A percentile compares a stretch with the other conserved stretches of the same genome.
Evolutionary conservation across 1,139 yeast species (phyloP).

Genomic region (Geotrichum klebahnii): DNA sequence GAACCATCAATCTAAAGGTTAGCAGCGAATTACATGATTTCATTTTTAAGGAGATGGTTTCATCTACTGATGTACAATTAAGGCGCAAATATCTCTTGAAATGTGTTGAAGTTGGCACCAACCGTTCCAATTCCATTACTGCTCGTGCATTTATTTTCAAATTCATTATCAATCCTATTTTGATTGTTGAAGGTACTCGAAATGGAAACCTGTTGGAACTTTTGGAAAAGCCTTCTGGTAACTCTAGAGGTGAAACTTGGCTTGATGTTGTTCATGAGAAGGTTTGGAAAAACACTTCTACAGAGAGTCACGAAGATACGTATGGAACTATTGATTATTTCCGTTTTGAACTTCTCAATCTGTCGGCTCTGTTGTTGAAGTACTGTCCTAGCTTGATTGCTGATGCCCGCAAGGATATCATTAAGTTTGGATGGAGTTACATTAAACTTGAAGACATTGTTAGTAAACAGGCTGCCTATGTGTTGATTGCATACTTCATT

Average conservation of each 20-base stretch:
- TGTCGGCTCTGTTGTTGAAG: constrained; percentile 72
- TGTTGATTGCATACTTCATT: constrained; percentile 80
- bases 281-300: constrained; percentile 68
- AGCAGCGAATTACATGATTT: constrained; percentile 53
- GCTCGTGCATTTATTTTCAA: constrained; percentile 63
- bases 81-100: constrained; percentile 53
- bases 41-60: constrained; percentile 55
- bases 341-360: constrained; percentile 72
- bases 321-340: constrained; percentile 66
- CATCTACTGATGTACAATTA: constrained; percentile 46
- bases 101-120: constrained; percentile 45
- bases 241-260: constrained; percentile 48
- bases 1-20: constrained; percentile 46
- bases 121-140: constrained; percentile 36
- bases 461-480: constrained; percentile 90
- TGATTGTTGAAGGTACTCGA: constrained; percentile 58
- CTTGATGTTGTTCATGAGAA: constrained; percentile 55
- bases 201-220: constrained; percentile 51
- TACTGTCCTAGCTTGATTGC: constrained; percentile 59
- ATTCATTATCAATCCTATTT: constrained; percentile 60
- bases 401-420: constrained; percentile 76
- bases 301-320: constrained; percentile 48
- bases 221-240: constrained; percentile 39
- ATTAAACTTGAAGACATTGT: constrained; percentile 84
- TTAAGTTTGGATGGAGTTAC: constrained; percentile 92